These are phyloP conservation scores for Saprolegnia parasitica DNA, from an alignment of 352 stramenopile genomes.

Conservation along the genomic window DNA sequence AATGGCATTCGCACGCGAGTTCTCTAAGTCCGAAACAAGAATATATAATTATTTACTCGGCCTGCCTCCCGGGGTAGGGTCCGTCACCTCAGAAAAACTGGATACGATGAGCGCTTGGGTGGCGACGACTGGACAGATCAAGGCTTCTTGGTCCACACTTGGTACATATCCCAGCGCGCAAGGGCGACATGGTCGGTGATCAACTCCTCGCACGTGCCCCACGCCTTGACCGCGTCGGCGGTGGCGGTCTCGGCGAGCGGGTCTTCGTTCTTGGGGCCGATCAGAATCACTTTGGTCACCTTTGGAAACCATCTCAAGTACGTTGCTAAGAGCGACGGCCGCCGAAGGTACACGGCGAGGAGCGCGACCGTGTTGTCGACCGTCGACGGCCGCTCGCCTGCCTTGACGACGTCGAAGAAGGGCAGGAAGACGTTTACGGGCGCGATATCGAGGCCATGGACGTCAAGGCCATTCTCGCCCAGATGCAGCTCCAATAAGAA, in stretches of 20 bases:
- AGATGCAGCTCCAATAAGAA: neutral
- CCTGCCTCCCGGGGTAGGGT: too few species aligned
- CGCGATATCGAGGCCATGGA: slow-evolving; percentile 18
- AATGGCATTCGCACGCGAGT: slow-evolving; percentile 12
- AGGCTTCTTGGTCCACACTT: slow-evolving; percentile 9
- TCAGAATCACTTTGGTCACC: slow-evolving; percentile 2
- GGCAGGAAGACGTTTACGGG: slow-evolving; percentile 18
- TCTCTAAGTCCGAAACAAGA: neutral
- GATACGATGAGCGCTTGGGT: too few species aligned
- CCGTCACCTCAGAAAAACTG: too few species aligned
- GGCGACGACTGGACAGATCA: too few species aligned
- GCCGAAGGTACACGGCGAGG: slow-evolving; percentile 25
- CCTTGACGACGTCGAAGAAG: slow-evolving; percentile 7
- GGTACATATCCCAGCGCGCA: slow-evolving; percentile 24
- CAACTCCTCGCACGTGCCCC: neutral
- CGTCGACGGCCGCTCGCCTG: neutral
- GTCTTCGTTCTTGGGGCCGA: slow-evolving; percentile 19
- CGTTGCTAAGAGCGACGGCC: slow-evolving; percentile 11
- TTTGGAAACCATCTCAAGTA: slow-evolving; percentile 25
- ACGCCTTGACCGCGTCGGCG: neutral
- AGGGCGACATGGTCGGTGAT: neutral
- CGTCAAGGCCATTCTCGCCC: neutral
- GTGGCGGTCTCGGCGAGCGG: neutral
- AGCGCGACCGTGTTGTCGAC: slow-evolving; percentile 1
- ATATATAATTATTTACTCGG: neutral